A percentile compares a stretch with the other conserved stretches of the same genome.
Conservation (phyloP, 2,329 filamentous ascomycete genomes). For the Neopestalotiopsis clavispora region DNA sequence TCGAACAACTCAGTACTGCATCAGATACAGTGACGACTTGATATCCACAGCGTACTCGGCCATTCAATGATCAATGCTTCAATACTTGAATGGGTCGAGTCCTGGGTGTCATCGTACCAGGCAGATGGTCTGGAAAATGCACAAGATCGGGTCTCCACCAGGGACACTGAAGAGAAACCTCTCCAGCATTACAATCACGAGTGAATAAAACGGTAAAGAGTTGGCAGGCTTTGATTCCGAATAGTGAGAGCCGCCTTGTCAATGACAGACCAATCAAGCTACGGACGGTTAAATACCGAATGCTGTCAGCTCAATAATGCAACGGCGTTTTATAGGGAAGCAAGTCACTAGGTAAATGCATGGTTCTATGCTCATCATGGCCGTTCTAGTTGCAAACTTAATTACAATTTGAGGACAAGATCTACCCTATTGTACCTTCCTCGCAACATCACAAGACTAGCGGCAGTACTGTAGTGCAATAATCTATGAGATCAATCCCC, state of each 20-base stretch:
- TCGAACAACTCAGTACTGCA: too few species aligned
- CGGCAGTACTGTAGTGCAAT: too few species aligned
- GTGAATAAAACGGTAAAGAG: too few species aligned
- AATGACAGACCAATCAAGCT: conserved; percentile 3
- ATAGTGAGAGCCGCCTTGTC: background rate
- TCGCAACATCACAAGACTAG: too few species aligned
- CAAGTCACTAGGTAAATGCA: background rate
- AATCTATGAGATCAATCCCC: background rate
- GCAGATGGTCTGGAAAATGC: too few species aligned
- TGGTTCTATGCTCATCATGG: too few species aligned
- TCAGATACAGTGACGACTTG: too few species aligned
- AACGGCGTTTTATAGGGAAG: background rate
- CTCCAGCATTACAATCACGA: too few species aligned
- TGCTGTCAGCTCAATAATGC: background rate
- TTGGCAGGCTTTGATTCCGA: background rate
- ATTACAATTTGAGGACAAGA: background rate
- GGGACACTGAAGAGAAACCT: too few species aligned
- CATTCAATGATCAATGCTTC: background rate
- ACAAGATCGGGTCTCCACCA: too few species aligned
- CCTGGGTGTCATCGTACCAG: background rate
- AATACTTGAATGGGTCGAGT: background rate
- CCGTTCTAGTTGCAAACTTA: too few species aligned
- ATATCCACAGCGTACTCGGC: too few species aligned
- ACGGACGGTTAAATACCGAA: background rate
- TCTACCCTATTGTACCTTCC: background rate